These are phyloP conservation scores for Tillandsia fasciculata DNA, from an alignment of 176 grass and related monocot genomes.

Conservation along the genomic window DNA sequence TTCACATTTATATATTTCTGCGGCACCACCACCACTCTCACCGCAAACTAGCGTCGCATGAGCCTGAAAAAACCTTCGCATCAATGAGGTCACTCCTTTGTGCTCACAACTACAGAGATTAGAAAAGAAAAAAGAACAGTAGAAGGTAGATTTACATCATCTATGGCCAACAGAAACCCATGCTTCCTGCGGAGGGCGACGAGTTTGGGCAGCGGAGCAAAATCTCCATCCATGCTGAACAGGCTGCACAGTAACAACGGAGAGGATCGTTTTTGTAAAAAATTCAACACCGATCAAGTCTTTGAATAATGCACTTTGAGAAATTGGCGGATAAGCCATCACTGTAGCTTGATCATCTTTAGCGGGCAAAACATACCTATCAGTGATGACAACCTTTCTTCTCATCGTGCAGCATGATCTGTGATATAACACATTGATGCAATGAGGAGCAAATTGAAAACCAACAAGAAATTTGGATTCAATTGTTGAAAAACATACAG, in stretches of 20 bases:
- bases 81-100: neutral
- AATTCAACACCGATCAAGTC: neutral
- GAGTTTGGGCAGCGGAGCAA: conserved; percentile 66
- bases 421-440: conserved; percentile 4
- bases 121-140: neutral
- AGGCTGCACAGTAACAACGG: conserved; percentile 45
- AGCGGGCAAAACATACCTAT: conserved; percentile 40
- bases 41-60: conserved; percentile 87
- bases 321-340: neutral
- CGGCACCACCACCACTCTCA: conserved; percentile 62
- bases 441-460: neutral
- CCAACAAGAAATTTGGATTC: neutral
- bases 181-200: conserved; percentile 62
- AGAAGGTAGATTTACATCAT: conserved; percentile 48
- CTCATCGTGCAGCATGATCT: conserved; percentile 56
- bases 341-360: conserved; percentile 1
- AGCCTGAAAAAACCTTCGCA: conserved; percentile 44
- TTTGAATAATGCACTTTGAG: conserved; percentile 1
- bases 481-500: conserved; percentile 40
- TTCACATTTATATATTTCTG: conserved; percentile 62
- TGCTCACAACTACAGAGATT: neutral
- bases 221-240: conserved; percentile 98
- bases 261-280: conserved; percentile 9
- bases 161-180: conserved; percentile 80
- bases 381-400: conserved; percentile 88